Evolutionary conservation across 169 alveolate species (phyloP).

Genomic region (Miamiensis avidus): DNA sequence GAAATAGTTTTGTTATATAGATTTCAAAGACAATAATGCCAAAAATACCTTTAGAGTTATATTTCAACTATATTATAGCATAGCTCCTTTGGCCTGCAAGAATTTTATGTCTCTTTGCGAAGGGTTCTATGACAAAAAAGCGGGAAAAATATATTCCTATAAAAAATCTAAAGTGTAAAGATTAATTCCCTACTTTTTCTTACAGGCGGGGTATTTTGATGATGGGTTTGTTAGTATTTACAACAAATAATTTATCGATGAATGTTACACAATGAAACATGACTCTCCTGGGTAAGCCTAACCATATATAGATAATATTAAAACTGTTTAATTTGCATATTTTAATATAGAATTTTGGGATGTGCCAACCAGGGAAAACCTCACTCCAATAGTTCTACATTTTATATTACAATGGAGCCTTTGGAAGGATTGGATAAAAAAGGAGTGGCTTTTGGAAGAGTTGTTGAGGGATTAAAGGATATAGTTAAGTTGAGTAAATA

Average conservation of each 20-base stretch:
- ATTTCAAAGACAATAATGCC: background rate
- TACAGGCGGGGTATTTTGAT: constrained; percentile 56
- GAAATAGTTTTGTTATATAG: background rate
- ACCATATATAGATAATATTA: too few relatives aligned
- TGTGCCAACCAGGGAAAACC: constrained; percentile 57
- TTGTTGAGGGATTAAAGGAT: constrained; percentile 53
- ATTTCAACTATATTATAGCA: constrained; percentile 51
- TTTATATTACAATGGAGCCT: constrained; percentile 62
- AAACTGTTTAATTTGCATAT: too few relatives aligned
- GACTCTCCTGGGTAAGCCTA: constrained; percentile 55
- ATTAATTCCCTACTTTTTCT: constrained; percentile 46
- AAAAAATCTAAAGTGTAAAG: constrained; percentile 44
- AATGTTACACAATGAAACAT: constrained; percentile 59
- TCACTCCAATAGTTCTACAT: constrained; percentile 59
- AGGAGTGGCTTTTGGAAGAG: constrained; percentile 65
- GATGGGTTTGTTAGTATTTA: constrained; percentile 44
- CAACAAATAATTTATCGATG: constrained; percentile 60
- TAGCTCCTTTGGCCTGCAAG: constrained; percentile 63
- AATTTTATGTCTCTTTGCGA: constrained; percentile 51
- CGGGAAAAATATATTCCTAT: constrained; percentile 46
- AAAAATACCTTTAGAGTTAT: constrained; percentile 29
- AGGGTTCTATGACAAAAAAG: constrained; percentile 46
- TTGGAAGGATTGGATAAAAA: constrained; percentile 53
- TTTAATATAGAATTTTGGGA: constrained; percentile 63
- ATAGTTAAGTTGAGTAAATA: constrained; percentile 31